These are phyloP conservation scores for Globisporangium acanthophoron DNA, from an alignment of 352 stramenopile genomes.

Conservation along the genomic window DNA sequence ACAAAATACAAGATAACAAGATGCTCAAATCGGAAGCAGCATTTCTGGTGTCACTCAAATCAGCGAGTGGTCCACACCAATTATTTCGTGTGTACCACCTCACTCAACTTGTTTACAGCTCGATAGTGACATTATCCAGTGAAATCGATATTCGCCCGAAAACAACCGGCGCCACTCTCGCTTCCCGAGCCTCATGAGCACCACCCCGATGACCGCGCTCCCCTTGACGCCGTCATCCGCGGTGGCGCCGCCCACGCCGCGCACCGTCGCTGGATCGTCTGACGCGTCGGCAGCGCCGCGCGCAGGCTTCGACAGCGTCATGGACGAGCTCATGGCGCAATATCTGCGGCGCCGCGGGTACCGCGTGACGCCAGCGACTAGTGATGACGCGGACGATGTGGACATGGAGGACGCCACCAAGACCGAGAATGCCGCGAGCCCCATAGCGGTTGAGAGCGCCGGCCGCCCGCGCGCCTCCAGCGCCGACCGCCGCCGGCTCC, in stretches of 20 bases:
- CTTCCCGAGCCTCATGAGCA: background rate
- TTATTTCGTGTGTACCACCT: too few relatives aligned
- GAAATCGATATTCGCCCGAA: too few relatives aligned
- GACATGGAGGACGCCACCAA: slow-evolving; percentile 12
- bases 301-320: slow-evolving; percentile 20
- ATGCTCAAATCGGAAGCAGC: too few relatives aligned
- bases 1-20: too few relatives aligned
- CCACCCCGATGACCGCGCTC: background rate
- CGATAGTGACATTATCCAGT: background rate
- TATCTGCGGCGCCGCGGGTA: slow-evolving; percentile 60
- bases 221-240: background rate
- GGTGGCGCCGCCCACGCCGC: background rate
- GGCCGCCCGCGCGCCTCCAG: slow-evolving; percentile 2
- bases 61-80: too few relatives aligned
- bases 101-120: too few relatives aligned
- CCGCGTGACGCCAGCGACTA: slow-evolving; percentile 21
- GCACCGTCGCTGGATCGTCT: background rate
- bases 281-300: background rate
- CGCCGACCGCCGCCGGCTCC: slow-evolving; percentile 17
- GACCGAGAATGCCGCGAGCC: slow-evolving; percentile 3
- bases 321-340: slow-evolving; percentile 69
- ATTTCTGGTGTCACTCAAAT: background rate
- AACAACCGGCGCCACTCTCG: background rate
- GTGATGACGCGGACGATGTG: slow-evolving; percentile 4
- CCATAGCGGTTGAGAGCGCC: slow-evolving; percentile 9